phyloP scores from a whole-genome alignment of 345 rosid genomes.

The Angophora floribunda region DNA sequence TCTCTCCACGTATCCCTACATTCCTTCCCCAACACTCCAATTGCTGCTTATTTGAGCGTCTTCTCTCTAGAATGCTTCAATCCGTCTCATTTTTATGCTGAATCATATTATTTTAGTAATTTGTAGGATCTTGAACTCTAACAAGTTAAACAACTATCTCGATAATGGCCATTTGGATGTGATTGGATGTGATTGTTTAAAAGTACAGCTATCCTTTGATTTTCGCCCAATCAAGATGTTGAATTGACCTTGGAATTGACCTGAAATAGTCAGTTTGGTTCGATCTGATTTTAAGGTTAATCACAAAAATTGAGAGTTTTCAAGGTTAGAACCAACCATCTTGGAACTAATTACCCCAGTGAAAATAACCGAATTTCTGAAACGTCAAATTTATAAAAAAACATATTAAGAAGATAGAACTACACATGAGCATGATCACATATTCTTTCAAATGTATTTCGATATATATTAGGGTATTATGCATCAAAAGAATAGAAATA shows the following conservation, averaged over 20 bases:
- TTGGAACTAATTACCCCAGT: accelerated
- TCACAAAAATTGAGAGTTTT: too few relatives aligned
- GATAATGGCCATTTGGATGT: too few relatives aligned
- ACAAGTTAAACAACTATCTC: not conserved
- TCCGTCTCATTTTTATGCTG: not conserved
- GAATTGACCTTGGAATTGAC: too few relatives aligned
- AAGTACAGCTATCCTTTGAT: accelerated
- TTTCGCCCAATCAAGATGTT: accelerated
- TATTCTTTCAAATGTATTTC: not conserved
- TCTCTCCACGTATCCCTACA: not conserved
- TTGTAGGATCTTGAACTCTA: not conserved
- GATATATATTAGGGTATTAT: not conserved
- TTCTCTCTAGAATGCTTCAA: not conserved
- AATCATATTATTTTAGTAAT: not conserved
- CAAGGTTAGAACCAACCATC: too few relatives aligned
- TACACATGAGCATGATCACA: too few relatives aligned
- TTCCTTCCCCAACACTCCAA: not conserved
- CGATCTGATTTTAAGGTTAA: too few relatives aligned
- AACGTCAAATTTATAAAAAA: too few relatives aligned
- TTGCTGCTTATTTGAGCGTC: accelerated
- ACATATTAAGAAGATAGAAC: too few relatives aligned
- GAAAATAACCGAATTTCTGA: too few relatives aligned
- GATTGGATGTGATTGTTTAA: too few relatives aligned
- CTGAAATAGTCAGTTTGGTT: accelerated
- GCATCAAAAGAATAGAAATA: not conserved